These are phyloP conservation scores for Tremella fuciformis DNA, from an alignment of 768 basidiomycete genomes.

Conservation along the genomic window DNA sequence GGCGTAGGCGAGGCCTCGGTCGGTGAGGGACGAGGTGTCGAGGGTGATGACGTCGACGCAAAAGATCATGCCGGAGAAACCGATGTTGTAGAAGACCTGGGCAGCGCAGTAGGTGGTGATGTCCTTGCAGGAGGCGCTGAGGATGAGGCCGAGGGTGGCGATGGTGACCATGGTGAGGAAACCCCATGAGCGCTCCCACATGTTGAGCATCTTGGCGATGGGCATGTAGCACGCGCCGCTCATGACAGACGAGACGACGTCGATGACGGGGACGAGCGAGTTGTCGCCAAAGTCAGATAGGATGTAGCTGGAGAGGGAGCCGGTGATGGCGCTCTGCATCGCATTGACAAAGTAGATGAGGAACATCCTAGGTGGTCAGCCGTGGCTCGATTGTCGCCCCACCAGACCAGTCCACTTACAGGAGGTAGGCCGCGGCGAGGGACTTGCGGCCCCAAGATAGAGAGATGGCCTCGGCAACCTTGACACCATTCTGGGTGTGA, in stretches of 20 bases:
- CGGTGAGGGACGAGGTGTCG: constrained; percentile 37
- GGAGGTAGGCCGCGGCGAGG: constrained; percentile 17
- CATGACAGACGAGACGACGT: constrained; percentile 30
- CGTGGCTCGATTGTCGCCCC: too few relatives aligned
- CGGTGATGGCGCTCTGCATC: constrained; percentile 34
- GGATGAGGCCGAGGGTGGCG: constrained; percentile 35
- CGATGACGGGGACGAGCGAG: constrained; percentile 41
- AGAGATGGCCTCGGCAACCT: constrained; percentile 24
- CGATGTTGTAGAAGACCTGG: constrained; percentile 39
- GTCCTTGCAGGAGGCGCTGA: constrained; percentile 33
- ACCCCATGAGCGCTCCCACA: constrained; percentile 33
- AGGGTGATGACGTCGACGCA: constrained; percentile 44
- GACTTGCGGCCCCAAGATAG: constrained; percentile 17
- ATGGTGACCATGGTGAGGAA: constrained; percentile 22
- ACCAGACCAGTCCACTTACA: constrained; percentile 16
- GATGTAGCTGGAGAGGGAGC: constrained; percentile 30
- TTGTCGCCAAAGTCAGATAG: constrained; percentile 34
- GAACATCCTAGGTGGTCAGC: constrained; percentile 23
- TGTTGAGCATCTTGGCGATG: constrained; percentile 32
- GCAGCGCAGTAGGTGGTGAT: constrained; percentile 41
- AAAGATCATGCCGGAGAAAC: constrained; percentile 38
- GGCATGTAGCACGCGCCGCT: constrained; percentile 33
- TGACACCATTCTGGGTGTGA: constrained; percentile 23
- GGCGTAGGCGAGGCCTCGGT: constrained; percentile 45
- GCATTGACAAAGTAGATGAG: constrained; percentile 36